Percentiles rank a stretch among this genome's conserved stretches.
Conservation (phyloP, 2,329 filamentous ascomycete genomes). For the Colletotrichum endophyticum region DNA sequence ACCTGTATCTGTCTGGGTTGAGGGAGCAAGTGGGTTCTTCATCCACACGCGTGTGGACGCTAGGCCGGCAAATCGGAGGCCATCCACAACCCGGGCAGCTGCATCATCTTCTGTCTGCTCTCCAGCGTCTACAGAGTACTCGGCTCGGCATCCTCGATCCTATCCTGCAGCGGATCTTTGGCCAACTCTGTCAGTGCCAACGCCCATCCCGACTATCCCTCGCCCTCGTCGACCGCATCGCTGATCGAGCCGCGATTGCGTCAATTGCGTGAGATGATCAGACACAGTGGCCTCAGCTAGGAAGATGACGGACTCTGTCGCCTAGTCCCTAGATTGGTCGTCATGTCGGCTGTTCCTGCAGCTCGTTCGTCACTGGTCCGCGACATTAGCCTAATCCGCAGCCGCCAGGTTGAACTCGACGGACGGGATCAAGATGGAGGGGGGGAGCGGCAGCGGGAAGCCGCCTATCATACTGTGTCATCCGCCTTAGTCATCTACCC, state of each 20-base stretch:
- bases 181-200: not conserved
- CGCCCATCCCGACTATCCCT: not conserved
- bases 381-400: not conserved
- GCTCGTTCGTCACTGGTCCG: slow-evolving; percentile 7
- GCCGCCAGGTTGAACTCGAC: not conserved
- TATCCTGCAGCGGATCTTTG: slow-evolving; percentile 1
- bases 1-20: not conserved
- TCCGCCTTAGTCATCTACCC: not conserved
- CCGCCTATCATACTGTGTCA: slow-evolving; percentile 1
- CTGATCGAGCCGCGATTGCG: not conserved
- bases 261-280: not conserved
- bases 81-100: not conserved
- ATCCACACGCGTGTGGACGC: not conserved
- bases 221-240: not conserved
- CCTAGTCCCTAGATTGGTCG: not conserved
- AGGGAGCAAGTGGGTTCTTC: not conserved
- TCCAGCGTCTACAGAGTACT: not conserved
- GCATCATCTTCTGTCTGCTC: not conserved
- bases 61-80: slow-evolving; percentile 1
- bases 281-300: slow-evolving; percentile 1
- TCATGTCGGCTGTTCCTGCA: slow-evolving; percentile 14
- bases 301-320: not conserved
- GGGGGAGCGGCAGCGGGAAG: not conserved
- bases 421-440: not conserved
- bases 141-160: not conserved